Conservation (phyloP, 2,329 filamentous ascomycete genomes). For the Fusarium decemcellulare region DNA sequence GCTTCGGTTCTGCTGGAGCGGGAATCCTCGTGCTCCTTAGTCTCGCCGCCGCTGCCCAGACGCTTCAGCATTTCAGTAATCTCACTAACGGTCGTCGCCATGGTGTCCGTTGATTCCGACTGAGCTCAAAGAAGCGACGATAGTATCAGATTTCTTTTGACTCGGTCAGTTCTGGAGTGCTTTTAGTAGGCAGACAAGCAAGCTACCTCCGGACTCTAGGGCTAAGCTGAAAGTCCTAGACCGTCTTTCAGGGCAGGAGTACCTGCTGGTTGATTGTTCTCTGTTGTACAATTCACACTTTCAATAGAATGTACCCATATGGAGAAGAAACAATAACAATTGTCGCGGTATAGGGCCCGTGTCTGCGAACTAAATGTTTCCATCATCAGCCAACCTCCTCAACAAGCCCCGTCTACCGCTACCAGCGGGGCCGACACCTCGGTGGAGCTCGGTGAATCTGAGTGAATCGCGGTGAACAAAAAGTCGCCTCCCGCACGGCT, state of each 20-base stretch:
- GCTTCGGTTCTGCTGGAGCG: conserved; percentile 45
- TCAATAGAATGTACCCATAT: too few species aligned
- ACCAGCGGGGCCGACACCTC: conserved; percentile 14
- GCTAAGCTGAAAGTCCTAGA: neutral
- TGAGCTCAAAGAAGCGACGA: too few species aligned
- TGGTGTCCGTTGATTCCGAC: too few species aligned
- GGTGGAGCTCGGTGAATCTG: conserved; percentile 29
- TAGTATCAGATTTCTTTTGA: neutral
- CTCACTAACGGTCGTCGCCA: conserved; percentile 54
- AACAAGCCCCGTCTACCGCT: neutral
- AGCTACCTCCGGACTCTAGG: neutral
- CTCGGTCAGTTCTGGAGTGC: too few species aligned
- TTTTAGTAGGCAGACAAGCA: neutral
- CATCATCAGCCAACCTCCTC: conserved; percentile 8
- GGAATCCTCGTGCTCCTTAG: conserved; percentile 40
- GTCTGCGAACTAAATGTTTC: neutral
- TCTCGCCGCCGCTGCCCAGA: conserved; percentile 51
- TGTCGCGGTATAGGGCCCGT: neutral
- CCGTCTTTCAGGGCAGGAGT: neutral
- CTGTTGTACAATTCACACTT: neutral
- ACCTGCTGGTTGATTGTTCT: neutral
- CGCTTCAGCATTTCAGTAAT: conserved; percentile 54
- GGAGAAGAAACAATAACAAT: too few species aligned
- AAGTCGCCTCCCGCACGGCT: conserved; percentile 24
- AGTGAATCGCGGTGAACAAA: conserved; percentile 18